Percentiles rank a stretch among this genome's conserved stretches.
These are phyloP conservation scores for Cercospora janseana DNA, from an alignment of 2,329 filamentous ascomycete species.

Conservation along the genomic window DNA sequence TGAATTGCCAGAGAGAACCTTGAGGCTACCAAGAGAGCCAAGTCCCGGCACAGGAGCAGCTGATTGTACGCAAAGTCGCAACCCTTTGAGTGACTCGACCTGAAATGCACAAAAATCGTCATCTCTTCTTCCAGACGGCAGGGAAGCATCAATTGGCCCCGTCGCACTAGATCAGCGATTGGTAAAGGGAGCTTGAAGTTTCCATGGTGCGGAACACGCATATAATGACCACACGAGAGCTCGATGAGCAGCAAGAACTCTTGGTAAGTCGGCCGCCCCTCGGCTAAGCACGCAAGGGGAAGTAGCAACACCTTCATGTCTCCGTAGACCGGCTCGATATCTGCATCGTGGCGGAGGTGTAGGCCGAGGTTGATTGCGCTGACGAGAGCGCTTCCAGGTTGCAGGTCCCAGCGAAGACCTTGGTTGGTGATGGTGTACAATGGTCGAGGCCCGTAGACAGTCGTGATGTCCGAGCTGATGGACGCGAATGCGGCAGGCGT, in stretches of 20 bases:
- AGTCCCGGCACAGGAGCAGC: not conserved
- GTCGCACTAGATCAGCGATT: not conserved
- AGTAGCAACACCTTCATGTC: not conserved
- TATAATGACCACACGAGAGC: not conserved
- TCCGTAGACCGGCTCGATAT: not conserved
- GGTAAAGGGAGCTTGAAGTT: not conserved
- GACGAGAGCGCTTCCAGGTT: not conserved
- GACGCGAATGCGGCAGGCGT: not conserved
- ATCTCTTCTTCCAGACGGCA: not conserved
- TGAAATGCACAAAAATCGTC: not conserved
- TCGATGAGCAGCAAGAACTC: slow-evolving; percentile 1
- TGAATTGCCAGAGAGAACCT: not conserved
- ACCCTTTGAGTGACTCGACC: not conserved
- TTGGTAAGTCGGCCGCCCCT: not conserved
- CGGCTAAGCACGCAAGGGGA: not conserved
- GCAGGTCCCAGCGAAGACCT: not conserved
- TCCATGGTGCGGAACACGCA: not conserved
- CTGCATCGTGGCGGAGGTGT: not conserved
- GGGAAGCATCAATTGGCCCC: not conserved
- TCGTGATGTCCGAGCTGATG: not conserved
- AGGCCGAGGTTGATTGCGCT: not conserved
- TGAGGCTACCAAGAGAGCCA: not conserved
- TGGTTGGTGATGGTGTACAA: slow-evolving; percentile 2
- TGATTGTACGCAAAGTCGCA: not conserved
- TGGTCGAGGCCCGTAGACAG: not conserved